Base-by-base conservation (phyloP, 176 grass and related monocot genomes). In the Thalia dealbata region DNA sequence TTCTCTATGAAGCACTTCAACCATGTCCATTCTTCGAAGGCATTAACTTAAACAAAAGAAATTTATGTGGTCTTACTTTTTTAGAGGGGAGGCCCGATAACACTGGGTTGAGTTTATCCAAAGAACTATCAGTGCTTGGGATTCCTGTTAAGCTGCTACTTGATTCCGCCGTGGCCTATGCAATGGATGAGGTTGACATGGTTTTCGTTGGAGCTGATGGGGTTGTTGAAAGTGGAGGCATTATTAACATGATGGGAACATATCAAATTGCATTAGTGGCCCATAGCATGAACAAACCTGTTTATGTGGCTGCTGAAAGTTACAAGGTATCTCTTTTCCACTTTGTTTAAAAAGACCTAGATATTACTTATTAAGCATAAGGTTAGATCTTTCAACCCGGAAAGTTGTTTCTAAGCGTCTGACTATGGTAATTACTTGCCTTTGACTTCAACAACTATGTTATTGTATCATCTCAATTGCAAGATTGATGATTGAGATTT, bases 191-290 rank as follows among this genome's bases (percentile, higher is more conserved):
- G 89, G 50, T 92, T 71, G 87, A 91, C 79, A 93, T 99, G 95
- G 83, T 99, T 18, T 93, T 91, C 82, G 72, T 99, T 69, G 89
- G 95, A 24, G 95, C 95, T 88, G 95, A 99, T 91, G 95, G 90
- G 50, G 86, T 99, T 75, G 95, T 93, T 69, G 95, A 99, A 74
- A 97, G 95, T 42, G 95, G 95, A 67, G 95, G 95, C 60, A 93
- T 97, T 74, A 99, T 99, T 59, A 99, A 99, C 79, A 93, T 99
- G 95, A 99, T 92, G 95, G 90, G 90, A 15, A 99, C 95, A 71
- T 99, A 99, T 79, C 95, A 99, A 82, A 88, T 86, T 81, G 95
- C 95, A 80, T 82, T 99, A 76, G 90, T 92, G 26, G 95, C 95
- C 52, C 82, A 92, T 74, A 93, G 85, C 76, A 97, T 97, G 95